Evolutionary conservation across 2,329 filamentous ascomycete genomes (phyloP).

Genomic region (Thermothelomyces thermophilus): DNA sequence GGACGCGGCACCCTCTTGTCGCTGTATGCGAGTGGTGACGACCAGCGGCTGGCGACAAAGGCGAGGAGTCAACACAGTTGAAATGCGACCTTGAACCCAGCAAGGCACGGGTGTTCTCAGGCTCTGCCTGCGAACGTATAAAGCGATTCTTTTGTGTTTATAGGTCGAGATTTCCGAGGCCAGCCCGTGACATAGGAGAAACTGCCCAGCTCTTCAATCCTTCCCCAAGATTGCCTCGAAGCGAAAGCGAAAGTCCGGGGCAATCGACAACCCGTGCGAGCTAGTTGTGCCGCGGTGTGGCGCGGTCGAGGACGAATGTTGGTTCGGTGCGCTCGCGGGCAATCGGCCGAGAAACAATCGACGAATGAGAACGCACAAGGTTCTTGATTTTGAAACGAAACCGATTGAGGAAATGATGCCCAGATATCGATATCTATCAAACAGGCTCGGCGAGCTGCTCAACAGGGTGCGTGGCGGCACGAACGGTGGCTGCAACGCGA

Average conservation of each 20-base stretch:
- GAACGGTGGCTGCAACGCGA: constrained; percentile 31
- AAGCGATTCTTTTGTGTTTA: constrained; percentile 14
- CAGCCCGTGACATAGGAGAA: constrained; percentile 29
- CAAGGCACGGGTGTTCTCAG: constrained; percentile 13
- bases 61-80: constrained; percentile 22
- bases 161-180: constrained; percentile 25
- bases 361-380: constrained; percentile 34
- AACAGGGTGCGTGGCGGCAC: constrained; percentile 25
- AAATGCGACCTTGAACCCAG: constrained; percentile 23
- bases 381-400: constrained; percentile 36
- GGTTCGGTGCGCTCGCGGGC: constrained; percentile 19
- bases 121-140: constrained; percentile 25
- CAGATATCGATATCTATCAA: constrained; percentile 30
- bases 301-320: constrained; percentile 3
- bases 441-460: constrained; percentile 27
- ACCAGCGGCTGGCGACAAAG: constrained; percentile 1
- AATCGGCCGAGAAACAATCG: constrained; percentile 30
- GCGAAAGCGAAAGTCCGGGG: constrained; percentile 24
- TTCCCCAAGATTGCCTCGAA: constrained; percentile 23
- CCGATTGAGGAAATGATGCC: constrained; percentile 28
- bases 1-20: constrained; percentile 7
- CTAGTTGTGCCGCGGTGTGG: constrained; percentile 5
- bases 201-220: constrained; percentile 21
- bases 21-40: neutral
- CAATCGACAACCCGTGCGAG: constrained; percentile 17